These are phyloP conservation scores for Kluyveromyces sp. DNA, from an alignment of 1,139 yeast species.

Conservation along the genomic window DNA sequence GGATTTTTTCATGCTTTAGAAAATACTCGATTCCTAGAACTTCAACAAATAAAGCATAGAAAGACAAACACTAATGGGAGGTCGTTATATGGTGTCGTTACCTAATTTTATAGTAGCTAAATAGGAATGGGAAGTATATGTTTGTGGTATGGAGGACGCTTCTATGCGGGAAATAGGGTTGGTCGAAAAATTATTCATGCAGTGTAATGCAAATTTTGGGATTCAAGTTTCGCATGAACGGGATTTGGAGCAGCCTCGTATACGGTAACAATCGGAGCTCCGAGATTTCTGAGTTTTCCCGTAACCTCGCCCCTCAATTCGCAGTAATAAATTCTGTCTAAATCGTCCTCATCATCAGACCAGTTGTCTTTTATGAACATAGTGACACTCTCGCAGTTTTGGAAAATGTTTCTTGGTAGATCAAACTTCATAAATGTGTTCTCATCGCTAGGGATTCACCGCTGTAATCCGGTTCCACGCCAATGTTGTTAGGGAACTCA, in stretches of 20 bases:
- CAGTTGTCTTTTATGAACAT: constrained; percentile 60
- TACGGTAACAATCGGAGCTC: constrained; percentile 50
- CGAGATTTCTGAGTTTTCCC: constrained; percentile 33
- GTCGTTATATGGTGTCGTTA: too few species aligned
- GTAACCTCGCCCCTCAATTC: constrained; percentile 80
- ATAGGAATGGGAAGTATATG: too few species aligned
- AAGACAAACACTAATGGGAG: too few species aligned
- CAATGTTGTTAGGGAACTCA: constrained; percentile 59
- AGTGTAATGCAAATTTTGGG: constrained; percentile 8
- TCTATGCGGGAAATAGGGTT: neutral
- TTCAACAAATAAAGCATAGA: too few species aligned
- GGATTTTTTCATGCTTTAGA: too few species aligned
- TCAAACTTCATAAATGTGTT: constrained; percentile 72
- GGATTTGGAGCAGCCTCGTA: constrained; percentile 94
- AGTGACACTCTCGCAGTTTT: constrained; percentile 62
- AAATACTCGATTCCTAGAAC: too few species aligned
- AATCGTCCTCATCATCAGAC: constrained; percentile 50
- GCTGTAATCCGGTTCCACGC: constrained; percentile 21
- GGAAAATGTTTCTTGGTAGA: constrained; percentile 66
- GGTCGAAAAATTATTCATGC: neutral
- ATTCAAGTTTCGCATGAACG: constrained; percentile 51
- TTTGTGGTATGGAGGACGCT: neutral
- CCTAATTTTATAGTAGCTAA: too few species aligned
- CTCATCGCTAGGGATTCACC: constrained; percentile 37
- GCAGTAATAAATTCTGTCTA: constrained; percentile 53